Percentiles rank a stretch among this genome's conserved stretches.
These are phyloP conservation scores for Cercophora newfieldiana DNA, from an alignment of 495 filamentous ascomycete species.

Conservation along the genomic window DNA sequence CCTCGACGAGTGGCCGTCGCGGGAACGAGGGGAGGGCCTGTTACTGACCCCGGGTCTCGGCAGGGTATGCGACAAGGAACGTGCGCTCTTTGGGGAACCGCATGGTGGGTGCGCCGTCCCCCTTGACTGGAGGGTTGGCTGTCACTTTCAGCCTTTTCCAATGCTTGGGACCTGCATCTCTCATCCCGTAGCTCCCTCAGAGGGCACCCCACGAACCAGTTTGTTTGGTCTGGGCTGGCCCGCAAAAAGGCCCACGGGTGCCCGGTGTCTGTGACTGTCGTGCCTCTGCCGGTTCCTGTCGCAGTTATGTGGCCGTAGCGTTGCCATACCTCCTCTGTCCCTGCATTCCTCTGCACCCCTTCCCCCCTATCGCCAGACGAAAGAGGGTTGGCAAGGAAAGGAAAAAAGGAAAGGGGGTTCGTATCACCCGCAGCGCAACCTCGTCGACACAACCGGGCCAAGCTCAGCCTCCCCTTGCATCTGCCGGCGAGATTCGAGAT, in stretches of 20 bases:
- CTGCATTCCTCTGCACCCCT: neutral
- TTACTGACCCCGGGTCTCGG: conserved; percentile 14
- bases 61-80: conserved; percentile 5
- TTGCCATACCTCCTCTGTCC: neutral
- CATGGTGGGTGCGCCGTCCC: neutral
- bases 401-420: neutral
- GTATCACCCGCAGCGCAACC: conserved; percentile 21
- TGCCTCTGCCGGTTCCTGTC: neutral
- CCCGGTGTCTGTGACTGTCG: neutral
- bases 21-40: neutral
- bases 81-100: neutral
- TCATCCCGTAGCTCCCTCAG: neutral
- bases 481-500: neutral
- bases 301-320: neutral
- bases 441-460: conserved; percentile 16
- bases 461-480: conserved; percentile 10
- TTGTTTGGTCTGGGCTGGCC: conserved; percentile 12
- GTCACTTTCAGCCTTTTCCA: neutral
- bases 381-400: neutral
- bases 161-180: neutral
- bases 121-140: too few relatives aligned
- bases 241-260: too few relatives aligned
- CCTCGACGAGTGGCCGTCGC: neutral
- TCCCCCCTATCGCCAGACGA: neutral
- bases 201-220: neutral